phyloP scores from a whole-genome alignment of 208 protist genomes.

The Porcisia hertigi region DNA sequence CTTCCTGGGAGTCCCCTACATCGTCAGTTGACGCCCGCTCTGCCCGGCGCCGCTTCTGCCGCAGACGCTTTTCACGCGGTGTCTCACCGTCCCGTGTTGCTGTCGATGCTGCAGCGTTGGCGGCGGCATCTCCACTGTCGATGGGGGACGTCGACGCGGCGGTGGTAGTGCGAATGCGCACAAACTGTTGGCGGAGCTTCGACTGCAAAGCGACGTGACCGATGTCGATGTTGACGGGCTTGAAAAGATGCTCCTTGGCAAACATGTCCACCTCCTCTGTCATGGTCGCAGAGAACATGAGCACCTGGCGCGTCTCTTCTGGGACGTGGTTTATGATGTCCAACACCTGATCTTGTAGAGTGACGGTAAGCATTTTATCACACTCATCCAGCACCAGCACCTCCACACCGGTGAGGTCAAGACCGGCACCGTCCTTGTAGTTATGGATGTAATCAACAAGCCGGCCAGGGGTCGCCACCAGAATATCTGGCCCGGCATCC shows the following conservation, averaged over 20 bases:
- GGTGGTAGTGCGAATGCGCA: constrained; percentile 57
- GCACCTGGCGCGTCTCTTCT: constrained; percentile 77
- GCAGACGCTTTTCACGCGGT: constrained; percentile 39
- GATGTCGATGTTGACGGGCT: constrained; percentile 87
- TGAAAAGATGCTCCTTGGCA: constrained; percentile 82
- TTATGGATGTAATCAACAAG: constrained; percentile 90
- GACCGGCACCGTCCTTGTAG: constrained; percentile 61
- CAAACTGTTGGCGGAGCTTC: constrained; percentile 89
- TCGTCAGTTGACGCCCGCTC: constrained; percentile 12
- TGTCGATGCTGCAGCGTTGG: not conserved
- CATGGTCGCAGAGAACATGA: constrained; percentile 93
- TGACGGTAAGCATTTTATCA: constrained; percentile 99
- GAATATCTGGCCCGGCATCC: constrained; percentile 82
- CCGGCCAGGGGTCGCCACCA: constrained; percentile 91
- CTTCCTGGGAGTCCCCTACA: not conserved
- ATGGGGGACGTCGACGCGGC: not conserved
- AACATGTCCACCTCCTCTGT: constrained; percentile 88
- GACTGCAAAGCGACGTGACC: constrained; percentile 90
- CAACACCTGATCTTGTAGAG: constrained; percentile 97
- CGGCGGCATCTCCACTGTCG: not conserved
- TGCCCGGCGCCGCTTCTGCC: constrained; percentile 48
- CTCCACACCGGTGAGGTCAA: constrained; percentile 90
- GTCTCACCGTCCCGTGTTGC: constrained; percentile 51
- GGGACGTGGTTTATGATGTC: constrained; percentile 93
- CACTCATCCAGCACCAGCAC: constrained; percentile 97